Conservation (phyloP, 2,329 filamentous ascomycete species). For the Chaetothyriales sp. region DNA sequence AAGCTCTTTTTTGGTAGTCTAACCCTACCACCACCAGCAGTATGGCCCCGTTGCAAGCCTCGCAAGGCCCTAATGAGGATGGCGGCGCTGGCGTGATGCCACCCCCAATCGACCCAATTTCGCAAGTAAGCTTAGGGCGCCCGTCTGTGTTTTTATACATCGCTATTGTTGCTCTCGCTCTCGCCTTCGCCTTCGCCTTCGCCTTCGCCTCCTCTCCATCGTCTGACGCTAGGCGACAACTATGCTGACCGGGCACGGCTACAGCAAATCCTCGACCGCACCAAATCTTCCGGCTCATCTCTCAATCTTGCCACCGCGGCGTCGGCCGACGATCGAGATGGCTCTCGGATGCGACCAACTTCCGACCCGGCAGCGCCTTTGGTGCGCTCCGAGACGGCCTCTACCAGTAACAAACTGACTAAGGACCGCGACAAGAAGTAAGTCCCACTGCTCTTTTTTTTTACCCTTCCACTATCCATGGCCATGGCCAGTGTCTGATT, state of each 20-base stretch:
- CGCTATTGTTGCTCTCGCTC: background rate
- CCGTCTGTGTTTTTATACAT: background rate
- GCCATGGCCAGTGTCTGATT: background rate
- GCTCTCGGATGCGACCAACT: slow-evolving; percentile 19
- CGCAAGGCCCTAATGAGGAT: slow-evolving; percentile 1
- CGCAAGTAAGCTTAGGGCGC: background rate
- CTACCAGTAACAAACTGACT: slow-evolving; percentile 21
- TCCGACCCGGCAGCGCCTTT: slow-evolving; percentile 16
- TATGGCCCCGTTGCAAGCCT: background rate
- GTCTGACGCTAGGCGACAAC: background rate
- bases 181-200: no score
- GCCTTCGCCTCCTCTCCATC: no score
- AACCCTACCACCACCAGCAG: background rate
- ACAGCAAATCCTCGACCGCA: slow-evolving; percentile 51
- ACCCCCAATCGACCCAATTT: background rate
- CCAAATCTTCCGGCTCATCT: slow-evolving; percentile 34
- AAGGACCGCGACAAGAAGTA: slow-evolving; percentile 59
- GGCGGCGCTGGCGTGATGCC: background rate
- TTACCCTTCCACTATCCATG: background rate
- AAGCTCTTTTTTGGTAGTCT: background rate
- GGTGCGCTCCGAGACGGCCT: slow-evolving; percentile 18
- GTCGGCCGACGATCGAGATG: slow-evolving; percentile 3
- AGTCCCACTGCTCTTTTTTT: slow-evolving; percentile 19
- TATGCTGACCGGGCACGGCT: background rate
- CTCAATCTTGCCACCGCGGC: background rate